Evolutionary conservation across 768 basidiomycete genomes (phyloP).

Genomic region (Rubroboletus satanas): DNA sequence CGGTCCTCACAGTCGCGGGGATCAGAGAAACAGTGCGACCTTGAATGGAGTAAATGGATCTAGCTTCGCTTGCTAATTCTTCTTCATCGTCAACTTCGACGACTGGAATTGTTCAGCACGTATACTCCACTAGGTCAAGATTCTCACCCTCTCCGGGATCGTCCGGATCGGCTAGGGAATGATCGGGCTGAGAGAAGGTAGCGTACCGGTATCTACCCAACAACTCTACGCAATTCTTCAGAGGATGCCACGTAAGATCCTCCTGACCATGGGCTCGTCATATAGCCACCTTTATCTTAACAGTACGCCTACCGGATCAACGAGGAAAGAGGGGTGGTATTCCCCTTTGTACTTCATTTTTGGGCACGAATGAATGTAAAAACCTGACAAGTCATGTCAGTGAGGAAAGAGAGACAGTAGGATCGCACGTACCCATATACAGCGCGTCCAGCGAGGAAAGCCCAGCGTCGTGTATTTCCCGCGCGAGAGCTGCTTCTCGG

Average conservation of each 20-base stretch:
- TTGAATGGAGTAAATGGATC: conserved; percentile 24
- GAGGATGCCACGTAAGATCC: conserved; percentile 71
- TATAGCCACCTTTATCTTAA: not conserved
- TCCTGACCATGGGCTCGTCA: conserved; percentile 45
- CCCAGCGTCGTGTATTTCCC: conserved; percentile 73
- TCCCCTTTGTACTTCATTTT: conserved; percentile 99
- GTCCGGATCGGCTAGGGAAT: conserved; percentile 40
- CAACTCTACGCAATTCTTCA: conserved; percentile 53
- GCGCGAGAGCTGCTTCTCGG: conserved; percentile 70
- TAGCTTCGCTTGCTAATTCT: conserved; percentile 19
- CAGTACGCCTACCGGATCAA: conserved; percentile 64
- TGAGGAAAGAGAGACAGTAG: not conserved
- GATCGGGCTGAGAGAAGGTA: conserved; percentile 61
- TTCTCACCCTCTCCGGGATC: conserved; percentile 27
- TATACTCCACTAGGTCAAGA: not conserved
- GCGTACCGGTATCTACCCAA: conserved; percentile 69
- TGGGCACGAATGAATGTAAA: conserved; percentile 85
- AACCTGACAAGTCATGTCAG: conserved; percentile 49
- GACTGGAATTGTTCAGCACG: conserved; percentile 16
- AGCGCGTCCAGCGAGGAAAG: conserved; percentile 57
- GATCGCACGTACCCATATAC: conserved; percentile 72
- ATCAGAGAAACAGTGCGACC: conserved; percentile 19
- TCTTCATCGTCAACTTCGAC: conserved; percentile 14
- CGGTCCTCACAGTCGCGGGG: conserved; percentile 23
- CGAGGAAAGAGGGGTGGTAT: conserved; percentile 81